A percentile compares a stretch with the other conserved stretches of the same genome.
Conservation (phyloP, 2,329 filamentous ascomycete species). For the Sporothrix protearum region DNA sequence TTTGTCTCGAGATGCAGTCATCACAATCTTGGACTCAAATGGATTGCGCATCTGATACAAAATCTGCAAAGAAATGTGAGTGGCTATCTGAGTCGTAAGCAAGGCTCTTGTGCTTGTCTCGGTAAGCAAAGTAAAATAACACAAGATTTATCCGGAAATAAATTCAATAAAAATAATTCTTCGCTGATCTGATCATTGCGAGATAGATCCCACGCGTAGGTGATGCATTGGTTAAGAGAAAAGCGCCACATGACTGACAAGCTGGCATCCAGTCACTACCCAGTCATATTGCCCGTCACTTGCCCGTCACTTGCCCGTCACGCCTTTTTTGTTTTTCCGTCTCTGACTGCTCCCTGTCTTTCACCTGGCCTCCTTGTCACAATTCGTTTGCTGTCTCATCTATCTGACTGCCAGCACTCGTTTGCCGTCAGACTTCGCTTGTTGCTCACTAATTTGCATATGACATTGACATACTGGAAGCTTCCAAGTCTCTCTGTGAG, state of each 20-base stretch:
- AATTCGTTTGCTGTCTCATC: neutral
- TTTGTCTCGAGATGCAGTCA: neutral
- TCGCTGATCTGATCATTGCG: neutral
- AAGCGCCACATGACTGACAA: neutral
- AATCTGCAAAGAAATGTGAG: neutral
- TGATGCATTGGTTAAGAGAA: neutral
- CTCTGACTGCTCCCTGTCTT: neutral
- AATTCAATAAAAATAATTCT: no score
- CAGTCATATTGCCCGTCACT: neutral
- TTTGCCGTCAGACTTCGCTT: neutral
- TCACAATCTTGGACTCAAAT: neutral
- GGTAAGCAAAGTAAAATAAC: neutral
- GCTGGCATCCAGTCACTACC: neutral
- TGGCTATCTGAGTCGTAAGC: neutral
- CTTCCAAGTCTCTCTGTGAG: neutral
- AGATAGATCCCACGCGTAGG: neutral
- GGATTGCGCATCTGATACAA: neutral
- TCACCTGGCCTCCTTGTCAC: neutral
- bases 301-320: neutral
- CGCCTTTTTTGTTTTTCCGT: neutral
- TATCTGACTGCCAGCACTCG: neutral
- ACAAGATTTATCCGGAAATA: no score
- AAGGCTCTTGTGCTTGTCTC: no score
- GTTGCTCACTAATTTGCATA: neutral
- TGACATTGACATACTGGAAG: neutral